Base-by-base conservation (phyloP, 2,329 filamentous ascomycete species). In the Aspergillus versicolor region DNA sequence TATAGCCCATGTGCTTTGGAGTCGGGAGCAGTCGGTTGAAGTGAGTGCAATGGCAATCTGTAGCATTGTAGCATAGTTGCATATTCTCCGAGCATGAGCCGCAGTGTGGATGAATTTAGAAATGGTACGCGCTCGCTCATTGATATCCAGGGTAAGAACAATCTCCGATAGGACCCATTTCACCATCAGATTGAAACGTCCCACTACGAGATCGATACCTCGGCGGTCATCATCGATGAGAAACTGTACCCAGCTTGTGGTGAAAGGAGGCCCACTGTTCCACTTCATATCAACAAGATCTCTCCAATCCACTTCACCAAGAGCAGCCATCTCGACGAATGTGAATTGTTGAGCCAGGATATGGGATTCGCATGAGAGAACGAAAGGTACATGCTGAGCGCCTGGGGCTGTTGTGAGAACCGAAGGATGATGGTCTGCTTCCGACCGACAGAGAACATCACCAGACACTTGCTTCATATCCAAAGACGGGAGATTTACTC, bases 291-390 rank as follows among this genome's bases (percentile, higher is more conserved):
- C 82, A 50, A 88, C 83, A 30, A 88, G 73, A 61, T 88, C 85
- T 63, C 82, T 83, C 85, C 85, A 88, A 64, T 88, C 84, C 54
- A 88, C 81, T 63, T 88, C 85, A 58, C 84, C 84, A 24, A 88
- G 70, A 1, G 85, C 85, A 52, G 86, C 85, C 70, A 86, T 85
- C 65, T 88, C 85, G 43, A 88, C 80, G 58, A 88, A 75, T 2
- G 84, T 88, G 57, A 88, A 79, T 65, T 88, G 85, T 65, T 87
- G 81, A 2, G 85, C 84, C 52, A 88, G 76, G 4, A 81, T 68
- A 57, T 84, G 79, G 2, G 85, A 85, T 64, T 85, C 83, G 57
- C 83, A 86, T 1, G 83, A 82, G n/a, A 88, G 75, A 27, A 88
- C 74, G 64, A 88, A 88, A 0, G 85, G 84, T 21, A 86, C 72